Base-by-base conservation (phyloP, 768 basidiomycete genomes). In the Phanerochaete sordida region DNA sequence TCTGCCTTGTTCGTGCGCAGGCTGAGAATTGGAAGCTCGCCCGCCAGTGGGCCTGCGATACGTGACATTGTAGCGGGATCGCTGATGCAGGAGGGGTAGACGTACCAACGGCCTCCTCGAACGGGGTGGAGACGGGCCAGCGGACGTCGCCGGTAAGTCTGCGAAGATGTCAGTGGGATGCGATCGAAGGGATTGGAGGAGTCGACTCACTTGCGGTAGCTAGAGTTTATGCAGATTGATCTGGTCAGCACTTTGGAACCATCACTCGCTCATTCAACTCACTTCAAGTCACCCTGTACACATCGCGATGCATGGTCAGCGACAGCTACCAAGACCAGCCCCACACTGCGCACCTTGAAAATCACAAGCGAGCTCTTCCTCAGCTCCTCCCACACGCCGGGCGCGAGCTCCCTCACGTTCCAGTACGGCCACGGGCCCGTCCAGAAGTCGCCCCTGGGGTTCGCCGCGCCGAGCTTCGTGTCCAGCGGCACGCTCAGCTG, bases 1-100 rank as follows among this genome's bases (percentile, higher is more conserved):
- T 98, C 95, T 0, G 96, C 96, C 72, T 99, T 99, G 78, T 90
- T 93, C 0, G 96, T 98, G 19, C 96, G 82, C 60, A 98, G 75
- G 68, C 91, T 93, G 26, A 98, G 74, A 8, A 97, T 69, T 0
- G 90, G 88, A 74, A 91, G 9, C 86, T 54, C 76, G 1, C 91
- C 90, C 0, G 84, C 83, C 11, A 98, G 73, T 1, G 91, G 90
- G 4, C 94, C 92, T 87, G 54, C 28, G 21, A 26, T 49, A 19
- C 44, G 26, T 16, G 24, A 31, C 33, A 35, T 35, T 6, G 13
- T 35, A 16, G 19, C 35, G 49, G 16, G 28, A 47, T 27, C 31
- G 50, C 30, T 45, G 60, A 37, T 55, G 57, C 2, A 35, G 24
- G n/a, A n/a, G 3, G n/a, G 13, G 35, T n/a, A n/a, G n/a, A 53